Evolutionary conservation across 2,329 filamentous ascomycete genomes (phyloP), one percentile per base, ranked within the genome.

Genomic region (Fusarium neocosmosporiellum): DNA sequence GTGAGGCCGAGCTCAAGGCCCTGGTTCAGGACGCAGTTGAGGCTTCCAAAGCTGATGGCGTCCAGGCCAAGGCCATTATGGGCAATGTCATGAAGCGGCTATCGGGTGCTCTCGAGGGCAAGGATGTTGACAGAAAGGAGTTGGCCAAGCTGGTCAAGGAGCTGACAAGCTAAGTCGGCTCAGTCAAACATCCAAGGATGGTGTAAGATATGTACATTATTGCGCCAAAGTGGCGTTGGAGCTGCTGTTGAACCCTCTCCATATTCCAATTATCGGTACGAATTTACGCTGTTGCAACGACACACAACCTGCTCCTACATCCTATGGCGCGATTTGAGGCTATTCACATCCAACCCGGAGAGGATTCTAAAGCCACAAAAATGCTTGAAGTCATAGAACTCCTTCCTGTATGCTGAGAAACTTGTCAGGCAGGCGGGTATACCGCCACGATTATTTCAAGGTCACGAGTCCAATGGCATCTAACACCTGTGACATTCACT

Each of bases 61-160:
- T 75, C 5, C 80, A 78, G 10, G 78, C 76, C 57, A 89, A 89
- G 79, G 77, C 84, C 16, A 80, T 86, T 57, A 81, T 91, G 70
- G 90, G 91, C 5, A 86, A 89, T 64, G 86, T 92, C 11, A 88
- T 94, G 87, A 92, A 90, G 84, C 86, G 83, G 69, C 80, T 93
- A 13, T 81, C 89, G 60, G 82, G 84, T 5, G 82, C 83, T 31
- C 81, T 93, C 31, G 88, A 90, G 66, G 92, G 89, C 37, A 91
- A 91, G 81, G 86, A 88, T 41, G 86, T 93, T 37, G 89, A 94
- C 78, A 90, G 86, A 81, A 87, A 86, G 60, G 86, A 88, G 72
- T 83, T 95, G 55, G 87, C 86, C 5, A 88, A 84, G 75, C 81
- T 91, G 74, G 89, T 93, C 58, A 92, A 92, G 82, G 84, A 90